Percentiles rank a stretch among this genome's conserved stretches.
phyloP scores from a whole-genome alignment of 257 asterid genomes.

The Primulina eburnea region DNA sequence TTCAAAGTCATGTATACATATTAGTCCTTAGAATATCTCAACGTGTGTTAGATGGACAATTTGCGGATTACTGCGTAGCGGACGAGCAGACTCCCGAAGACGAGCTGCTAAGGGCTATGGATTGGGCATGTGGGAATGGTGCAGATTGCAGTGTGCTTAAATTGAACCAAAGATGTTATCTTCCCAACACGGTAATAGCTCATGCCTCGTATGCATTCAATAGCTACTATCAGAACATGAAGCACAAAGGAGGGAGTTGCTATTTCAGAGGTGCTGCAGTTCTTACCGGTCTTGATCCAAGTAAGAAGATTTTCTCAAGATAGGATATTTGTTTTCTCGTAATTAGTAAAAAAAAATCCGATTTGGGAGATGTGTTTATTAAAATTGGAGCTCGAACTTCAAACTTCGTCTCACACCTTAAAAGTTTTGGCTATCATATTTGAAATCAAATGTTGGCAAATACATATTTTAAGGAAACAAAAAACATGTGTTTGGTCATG shows the following conservation, averaged over 20 bases:
- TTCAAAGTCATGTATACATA: too few relatives aligned
- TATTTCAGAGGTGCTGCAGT: constrained; percentile 46
- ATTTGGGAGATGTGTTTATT: too few relatives aligned
- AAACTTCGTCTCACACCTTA: too few relatives aligned
- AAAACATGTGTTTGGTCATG: too few relatives aligned
- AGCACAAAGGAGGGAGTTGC: constrained; percentile 39
- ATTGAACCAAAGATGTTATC: constrained; percentile 28
- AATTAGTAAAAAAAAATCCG: too few relatives aligned
- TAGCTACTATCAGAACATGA: constrained; percentile 43
- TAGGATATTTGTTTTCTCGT: too few relatives aligned
- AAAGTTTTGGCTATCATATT: too few relatives aligned
- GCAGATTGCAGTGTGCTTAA: constrained; percentile 38
- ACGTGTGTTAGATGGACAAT: constrained; percentile 30
- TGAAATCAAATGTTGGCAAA: too few relatives aligned
- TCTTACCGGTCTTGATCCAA: constrained; percentile 40
- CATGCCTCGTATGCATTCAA: constrained; percentile 55
- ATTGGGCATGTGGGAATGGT: constrained; percentile 51
- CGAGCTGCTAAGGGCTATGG: constrained; percentile 32
- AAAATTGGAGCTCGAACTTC: too few relatives aligned
- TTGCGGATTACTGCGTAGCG: constrained; percentile 45
- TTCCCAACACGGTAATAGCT: constrained; percentile 32
- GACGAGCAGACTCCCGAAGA: constrained; percentile 46
- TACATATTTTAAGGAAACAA: too few relatives aligned
- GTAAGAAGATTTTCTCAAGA: constrained; percentile 23
- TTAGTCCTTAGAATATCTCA: too few relatives aligned